Evolutionary conservation across 2,329 filamentous ascomycete species (phyloP).

Genomic region (Elsinoe ampelina): DNA sequence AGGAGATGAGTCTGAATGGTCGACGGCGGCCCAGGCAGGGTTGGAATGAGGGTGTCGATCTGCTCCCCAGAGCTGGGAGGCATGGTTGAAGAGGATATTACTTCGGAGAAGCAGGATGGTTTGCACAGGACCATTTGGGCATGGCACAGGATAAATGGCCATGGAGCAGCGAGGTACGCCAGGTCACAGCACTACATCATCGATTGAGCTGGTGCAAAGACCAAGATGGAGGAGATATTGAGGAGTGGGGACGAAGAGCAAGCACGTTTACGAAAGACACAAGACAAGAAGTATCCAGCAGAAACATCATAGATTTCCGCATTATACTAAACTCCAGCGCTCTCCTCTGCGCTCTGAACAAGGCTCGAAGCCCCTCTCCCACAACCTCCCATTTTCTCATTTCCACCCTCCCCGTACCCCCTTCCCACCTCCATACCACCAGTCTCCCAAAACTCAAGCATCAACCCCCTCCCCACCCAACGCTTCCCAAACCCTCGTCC

Average conservation of each 20-base stretch:
- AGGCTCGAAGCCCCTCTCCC: background rate
- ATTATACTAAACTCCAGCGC: background rate
- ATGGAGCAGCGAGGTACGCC: too few species aligned
- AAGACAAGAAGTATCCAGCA: slow-evolving; percentile 25
- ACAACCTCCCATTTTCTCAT: background rate
- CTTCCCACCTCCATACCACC: background rate
- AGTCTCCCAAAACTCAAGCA: background rate
- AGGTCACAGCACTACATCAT: too few species aligned
- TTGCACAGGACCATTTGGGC: too few species aligned
- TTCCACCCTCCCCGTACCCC: background rate
- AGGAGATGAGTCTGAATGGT: too few species aligned
- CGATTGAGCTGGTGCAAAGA: too few species aligned
- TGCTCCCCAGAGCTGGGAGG: too few species aligned
- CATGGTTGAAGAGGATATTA: too few species aligned
- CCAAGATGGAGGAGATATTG: too few species aligned
- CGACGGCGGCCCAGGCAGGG: too few species aligned
- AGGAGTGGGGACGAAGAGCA: background rate
- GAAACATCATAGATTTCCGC: slow-evolving; percentile 8
- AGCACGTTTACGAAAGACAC: slow-evolving; percentile 17
- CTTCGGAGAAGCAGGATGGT: too few species aligned
- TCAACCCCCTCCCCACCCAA: slow-evolving; percentile 54
- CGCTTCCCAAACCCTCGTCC: slow-evolving; percentile 77
- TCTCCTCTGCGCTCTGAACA: background rate
- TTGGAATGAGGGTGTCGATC: too few species aligned
- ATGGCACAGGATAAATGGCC: too few species aligned